A percentile compares a stretch with the other conserved stretches of the same genome.
Evolutionary conservation across 2,329 filamentous ascomycete species (phyloP).

Genomic region (Hypoxylon sp.): DNA sequence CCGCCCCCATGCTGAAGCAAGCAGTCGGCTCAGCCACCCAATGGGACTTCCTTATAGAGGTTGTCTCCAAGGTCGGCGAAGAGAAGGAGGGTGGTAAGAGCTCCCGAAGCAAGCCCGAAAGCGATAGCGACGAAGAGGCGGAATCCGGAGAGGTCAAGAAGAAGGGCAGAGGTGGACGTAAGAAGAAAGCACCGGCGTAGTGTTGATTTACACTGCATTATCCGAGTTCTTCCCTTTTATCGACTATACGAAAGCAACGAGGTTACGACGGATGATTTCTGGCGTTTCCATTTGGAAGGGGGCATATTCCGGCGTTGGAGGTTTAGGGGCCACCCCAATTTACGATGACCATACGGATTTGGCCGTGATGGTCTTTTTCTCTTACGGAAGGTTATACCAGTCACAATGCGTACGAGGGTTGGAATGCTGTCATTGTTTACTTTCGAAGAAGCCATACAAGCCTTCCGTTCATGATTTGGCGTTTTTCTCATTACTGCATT

Average conservation of each 20-base stretch:
- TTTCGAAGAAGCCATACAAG: no score
- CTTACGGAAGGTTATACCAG: constrained; percentile 8
- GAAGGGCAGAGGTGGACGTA: constrained; percentile 56
- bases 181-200: constrained; percentile 57
- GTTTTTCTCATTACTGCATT: no score
- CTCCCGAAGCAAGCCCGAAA: constrained; percentile 56
- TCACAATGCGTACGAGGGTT: no score
- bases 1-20: constrained; percentile 88
- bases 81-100: constrained; percentile 58
- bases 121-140: constrained; percentile 61
- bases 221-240: constrained; percentile 29
- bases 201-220: constrained; percentile 28
- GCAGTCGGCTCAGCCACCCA: constrained; percentile 89
- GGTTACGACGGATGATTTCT: constrained; percentile 41
- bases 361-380: constrained; percentile 6
- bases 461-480: no score
- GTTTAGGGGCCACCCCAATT: constrained; percentile 32
- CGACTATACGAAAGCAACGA: constrained; percentile 37
- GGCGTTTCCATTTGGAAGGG: constrained; percentile 39
- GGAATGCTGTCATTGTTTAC: no score
- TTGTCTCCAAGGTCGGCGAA: constrained; percentile 78
- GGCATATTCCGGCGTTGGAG: constrained; percentile 44
- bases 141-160: constrained; percentile 58
- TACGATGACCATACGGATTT: no score
- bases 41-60: constrained; percentile 92